Base-by-base conservation (phyloP, 2,329 filamentous ascomycete species). In the Fusarium nurragi region DNA sequence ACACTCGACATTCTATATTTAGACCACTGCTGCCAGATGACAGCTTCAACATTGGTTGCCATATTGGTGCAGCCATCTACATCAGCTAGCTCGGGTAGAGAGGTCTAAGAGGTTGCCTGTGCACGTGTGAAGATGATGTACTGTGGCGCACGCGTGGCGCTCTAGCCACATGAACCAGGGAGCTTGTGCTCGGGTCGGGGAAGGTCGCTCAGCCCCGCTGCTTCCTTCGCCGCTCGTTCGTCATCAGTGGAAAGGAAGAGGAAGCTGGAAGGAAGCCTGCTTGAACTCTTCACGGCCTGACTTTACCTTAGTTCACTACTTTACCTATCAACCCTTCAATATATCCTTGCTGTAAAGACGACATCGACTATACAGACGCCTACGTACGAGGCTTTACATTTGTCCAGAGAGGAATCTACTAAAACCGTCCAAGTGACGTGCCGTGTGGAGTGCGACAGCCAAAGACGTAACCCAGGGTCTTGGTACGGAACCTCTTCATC, bases 131-230 rank as follows among this genome's bases (percentile, higher is more conserved):
- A 39, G n/a, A 12, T 30, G 26, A 47, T 37, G 40, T 44, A n/a
- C 34, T 65, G 63, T 66, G 63, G 63, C 63, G 63, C 63, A 46
- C 55, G 58, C 58, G 63, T 67, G 63, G 45, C 53, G 16, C 18
- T 50, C 16, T 30, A 58, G 62, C 53, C 49, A 65, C 62, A 57
- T 45, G 39, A 32, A 25, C 54, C 36, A 23, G 54, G 58, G 25
- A 59, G 55, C 53, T 58, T 30, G 53, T 50, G 38, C 30, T 21
- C 26, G 25, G 32, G 38, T 52, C 28, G 21, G 48, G 46, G 18
- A 25, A 51, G 39, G 39, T 49, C 43, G 59, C 65, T 68, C 53
- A 68, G 65, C 65, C 65, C 65, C 64, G 48, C 64, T 64, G n/a
- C 37, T 32, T 67, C 47, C 16, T 57, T 54, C 50, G 56, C 57